Evolutionary conservation across 164 flowering plant species (phyloP).

Genomic region (Berberis vulgaris): DNA sequence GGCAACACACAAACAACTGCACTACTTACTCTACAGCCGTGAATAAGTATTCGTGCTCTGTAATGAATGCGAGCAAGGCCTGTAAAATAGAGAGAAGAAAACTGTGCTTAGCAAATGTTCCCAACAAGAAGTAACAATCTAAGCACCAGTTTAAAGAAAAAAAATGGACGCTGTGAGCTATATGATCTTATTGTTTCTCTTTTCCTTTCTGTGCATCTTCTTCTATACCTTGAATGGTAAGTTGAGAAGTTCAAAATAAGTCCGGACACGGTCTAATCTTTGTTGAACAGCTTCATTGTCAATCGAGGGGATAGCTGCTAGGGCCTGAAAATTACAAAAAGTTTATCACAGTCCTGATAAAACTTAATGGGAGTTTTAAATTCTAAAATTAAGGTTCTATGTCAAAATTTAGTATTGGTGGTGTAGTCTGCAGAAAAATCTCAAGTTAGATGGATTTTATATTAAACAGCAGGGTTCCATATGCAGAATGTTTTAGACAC

Average conservation of each 20-base stretch:
- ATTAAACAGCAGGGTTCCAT: too few species aligned
- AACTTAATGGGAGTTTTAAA: too few species aligned
- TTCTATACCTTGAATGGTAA: constrained; percentile 88
- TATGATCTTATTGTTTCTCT: not conserved
- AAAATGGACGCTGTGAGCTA: too few species aligned
- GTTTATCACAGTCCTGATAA: too few species aligned
- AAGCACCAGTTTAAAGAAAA: too few species aligned
- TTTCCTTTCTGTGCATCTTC: too few species aligned
- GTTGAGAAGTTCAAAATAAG: constrained; percentile 85
- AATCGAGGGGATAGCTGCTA: constrained; percentile 89
- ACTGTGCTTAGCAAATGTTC: not conserved
- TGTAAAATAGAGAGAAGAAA: constrained; percentile 25
- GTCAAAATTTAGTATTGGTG: too few species aligned
- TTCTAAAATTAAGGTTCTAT: too few species aligned
- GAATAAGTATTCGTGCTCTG: constrained; percentile 75
- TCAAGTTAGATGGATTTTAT: too few species aligned
- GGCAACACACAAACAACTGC: not conserved
- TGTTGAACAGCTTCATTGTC: constrained; percentile 81
- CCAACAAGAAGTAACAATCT: too few species aligned
- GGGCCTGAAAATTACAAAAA: constrained; percentile 81
- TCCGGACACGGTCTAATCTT: constrained; percentile 83
- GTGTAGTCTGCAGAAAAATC: too few species aligned
- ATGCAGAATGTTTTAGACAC: too few species aligned
- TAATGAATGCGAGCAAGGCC: constrained; percentile 90
- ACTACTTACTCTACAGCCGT: constrained; percentile 67